Evolutionary conservation across 73 alveolate genomes (phyloP), one percentile per base, ranked within the genome.

Genomic region (Tetrahymena borealis): DNA sequence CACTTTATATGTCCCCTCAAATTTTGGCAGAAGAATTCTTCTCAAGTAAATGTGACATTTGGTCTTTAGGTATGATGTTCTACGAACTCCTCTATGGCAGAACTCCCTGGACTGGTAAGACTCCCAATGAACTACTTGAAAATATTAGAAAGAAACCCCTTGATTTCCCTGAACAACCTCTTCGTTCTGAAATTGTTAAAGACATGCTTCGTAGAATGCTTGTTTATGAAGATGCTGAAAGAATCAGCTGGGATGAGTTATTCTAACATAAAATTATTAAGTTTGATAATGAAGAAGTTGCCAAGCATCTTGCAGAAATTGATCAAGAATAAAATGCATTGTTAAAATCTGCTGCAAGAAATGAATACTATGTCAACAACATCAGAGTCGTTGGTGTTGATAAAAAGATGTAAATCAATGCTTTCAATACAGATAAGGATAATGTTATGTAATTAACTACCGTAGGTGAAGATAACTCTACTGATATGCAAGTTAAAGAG

Each of bases 31-130:
- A 36, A 91, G 92, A 79, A 16, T 36, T 43, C 40, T 94, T 91
- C 79, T 43, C 79, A 15, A 90, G 92, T 3, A 91, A 91, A 38
- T 94, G 96, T 91, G 96, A 94, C 42, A 91, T 94, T 78, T 94
- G 96, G 96, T 94, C 96, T 1, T 31, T 94, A 11, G 96, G 96
- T 1, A 94, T 91, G 24, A 60, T 94, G 92, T 94, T 90, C 42
- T 94, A 91, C 38, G 96, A 94, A 40, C 41, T 94, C 91, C 91
- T 93, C 31, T 93, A 93, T 28, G 95, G 95, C 5, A 38, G 91
- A n/a, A 90, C 93, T 31, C 95, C 95, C 11, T 93, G 95, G 95
- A 79, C 91, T 7, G 95, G 91, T 12, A 90, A 90, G 8, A 78
- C 40, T 78, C 40, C 90, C 39, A 15, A 40, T 8, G 95, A 85